A percentile compares a stretch with the other conserved stretches of the same genome.
These are phyloP conservation scores for Fusarium sp. DNA, from an alignment of 2,329 filamentous ascomycete species.

Conservation along the genomic window DNA sequence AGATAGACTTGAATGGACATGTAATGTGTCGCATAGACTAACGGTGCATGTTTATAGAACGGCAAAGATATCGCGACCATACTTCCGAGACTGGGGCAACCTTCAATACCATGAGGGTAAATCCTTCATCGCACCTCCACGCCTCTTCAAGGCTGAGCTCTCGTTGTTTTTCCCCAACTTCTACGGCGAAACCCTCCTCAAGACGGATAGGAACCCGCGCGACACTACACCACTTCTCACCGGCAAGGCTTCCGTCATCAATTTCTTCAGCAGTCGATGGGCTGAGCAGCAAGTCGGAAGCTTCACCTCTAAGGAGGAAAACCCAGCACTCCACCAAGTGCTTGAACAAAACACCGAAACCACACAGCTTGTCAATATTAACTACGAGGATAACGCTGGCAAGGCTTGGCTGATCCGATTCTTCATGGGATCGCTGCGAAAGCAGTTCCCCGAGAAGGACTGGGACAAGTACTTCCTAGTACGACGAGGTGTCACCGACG, in stretches of 20 bases:
- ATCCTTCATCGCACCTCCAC: slow-evolving; percentile 85
- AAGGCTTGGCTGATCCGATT: slow-evolving; percentile 69
- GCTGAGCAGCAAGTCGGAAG: slow-evolving; percentile 81
- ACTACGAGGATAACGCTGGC: slow-evolving; percentile 84
- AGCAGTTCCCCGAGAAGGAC: slow-evolving; percentile 60
- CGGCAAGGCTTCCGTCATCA: slow-evolving; percentile 81
- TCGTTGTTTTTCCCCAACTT: slow-evolving; percentile 96
- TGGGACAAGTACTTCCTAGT: slow-evolving; percentile 73
- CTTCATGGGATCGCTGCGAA: slow-evolving; percentile 66
- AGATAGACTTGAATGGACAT: slow-evolving; percentile 27
- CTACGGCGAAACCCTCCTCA: slow-evolving; percentile 78
- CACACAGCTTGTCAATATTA: slow-evolving; percentile 85
- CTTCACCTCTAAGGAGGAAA: slow-evolving; percentile 73
- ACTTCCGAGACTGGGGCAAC: slow-evolving; percentile 96
- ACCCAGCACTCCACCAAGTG: slow-evolving; percentile 74
- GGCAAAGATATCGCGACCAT: slow-evolving; percentile 82
- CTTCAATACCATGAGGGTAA: slow-evolving; percentile 87
- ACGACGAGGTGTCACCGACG: slow-evolving; percentile 66
- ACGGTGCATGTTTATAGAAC: slow-evolving; percentile 61
- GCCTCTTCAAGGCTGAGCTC: slow-evolving; percentile 83
- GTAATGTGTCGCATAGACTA: neutral
- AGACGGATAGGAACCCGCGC: slow-evolving; percentile 58
- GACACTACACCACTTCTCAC: slow-evolving; percentile 82
- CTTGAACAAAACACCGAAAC: slow-evolving; percentile 63
- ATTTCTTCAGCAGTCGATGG: slow-evolving; percentile 86